Base-by-base conservation (phyloP, 2,329 filamentous ascomycete species). In the Exophiala calicioides region DNA sequence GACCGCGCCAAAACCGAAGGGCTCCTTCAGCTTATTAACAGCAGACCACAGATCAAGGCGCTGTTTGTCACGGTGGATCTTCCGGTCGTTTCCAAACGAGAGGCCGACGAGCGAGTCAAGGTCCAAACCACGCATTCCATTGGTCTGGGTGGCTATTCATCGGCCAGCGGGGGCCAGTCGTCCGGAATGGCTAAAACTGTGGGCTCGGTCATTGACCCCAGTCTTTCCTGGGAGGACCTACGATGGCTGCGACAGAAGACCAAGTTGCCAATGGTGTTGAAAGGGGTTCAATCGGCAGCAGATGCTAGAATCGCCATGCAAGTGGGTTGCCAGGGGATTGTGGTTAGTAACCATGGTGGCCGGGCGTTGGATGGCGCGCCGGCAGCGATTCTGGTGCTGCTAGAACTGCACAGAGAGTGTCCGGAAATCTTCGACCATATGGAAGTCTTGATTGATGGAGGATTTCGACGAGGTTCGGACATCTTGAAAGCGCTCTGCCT, bases 271-370 rank as follows among this genome's bases (percentile, higher is more conserved):
- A 68, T 82, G 8, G 72, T 80, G 33, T 51, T 81, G 19, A 81
- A 81, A 58, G 79, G 78, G 0, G 69, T 81, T 2, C 78, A 80
- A 65, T 73, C 68, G 13, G 76, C 76, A 0, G 76, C 76, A 18
- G 79, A 82, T 57, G 78, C 79, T 0, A 68, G 68, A 9, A 58
- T 70, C 23, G 79, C 79, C 0, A 69, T 75, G 48, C 61, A 74
- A 32, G 64, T 70, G 43, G 77, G 77, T 0, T 66, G 76, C 30
- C 71, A 80, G 50, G 79, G 78, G 1, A 76, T 82, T 33, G 60
- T 80, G 48, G 53, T 82, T 21, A 78, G 73, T 52, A 82, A 82
- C 51, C 79, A 82, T 44, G 79, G 79, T 12, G 79, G 79, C 1
- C 66, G 79, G 20, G 76, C 77, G 1, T 65, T 78, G 1, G 78